Base-by-base conservation (phyloP, 2,329 filamentous ascomycete genomes). In the Aspergillus calidoustus region DNA sequence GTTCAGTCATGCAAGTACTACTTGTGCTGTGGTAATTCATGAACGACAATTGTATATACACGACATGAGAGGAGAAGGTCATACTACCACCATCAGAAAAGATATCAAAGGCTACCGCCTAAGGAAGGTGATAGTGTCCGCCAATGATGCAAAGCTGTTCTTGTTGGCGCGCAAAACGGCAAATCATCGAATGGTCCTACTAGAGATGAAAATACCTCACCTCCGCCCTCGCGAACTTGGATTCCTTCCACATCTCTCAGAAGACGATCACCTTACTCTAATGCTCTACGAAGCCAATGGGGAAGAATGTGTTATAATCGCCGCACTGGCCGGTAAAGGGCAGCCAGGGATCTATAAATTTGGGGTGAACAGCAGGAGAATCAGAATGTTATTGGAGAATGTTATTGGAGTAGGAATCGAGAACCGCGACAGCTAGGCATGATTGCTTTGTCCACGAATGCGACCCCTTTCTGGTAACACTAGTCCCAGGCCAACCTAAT, bases 71-170 rank as follows among this genome's bases (percentile, higher is more conserved):
- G 28, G 25, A 2, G 54, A 43, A n/a, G 30, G 38, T 8, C 19
- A 28, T 5, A 47, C 28, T 15, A 25, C n/a, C 25, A 25, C 46
- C 28, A 49, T 25, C 25, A 9, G 30, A 13, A 57, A 25, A n/a
- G 54, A 57, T 23, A 41, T 57, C 44, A 57, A 43, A 30, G 38
- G 49, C 17, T 57, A 57, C 38, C 54, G 54, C 34, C 13, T 57
- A 7, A 11, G 49, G n/a, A 57, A 50, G 44, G 3, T 57, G 9
- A 25, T 57, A 44, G 49, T 49, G 30, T 28, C 17, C 8, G 25
- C 43, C 8, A 7, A 25, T 9, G 46, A 57, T 30, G 15, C 41
- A 4, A 49, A 38, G n/a, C 8, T 57, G 4, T 57, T 48, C 19
- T 44, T 44, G 8, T 6, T 57, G 11, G 54, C 43, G 11, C 30